Conservation (phyloP, 2,329 filamentous ascomycete species). For the Aureobasidium sp. region DNA sequence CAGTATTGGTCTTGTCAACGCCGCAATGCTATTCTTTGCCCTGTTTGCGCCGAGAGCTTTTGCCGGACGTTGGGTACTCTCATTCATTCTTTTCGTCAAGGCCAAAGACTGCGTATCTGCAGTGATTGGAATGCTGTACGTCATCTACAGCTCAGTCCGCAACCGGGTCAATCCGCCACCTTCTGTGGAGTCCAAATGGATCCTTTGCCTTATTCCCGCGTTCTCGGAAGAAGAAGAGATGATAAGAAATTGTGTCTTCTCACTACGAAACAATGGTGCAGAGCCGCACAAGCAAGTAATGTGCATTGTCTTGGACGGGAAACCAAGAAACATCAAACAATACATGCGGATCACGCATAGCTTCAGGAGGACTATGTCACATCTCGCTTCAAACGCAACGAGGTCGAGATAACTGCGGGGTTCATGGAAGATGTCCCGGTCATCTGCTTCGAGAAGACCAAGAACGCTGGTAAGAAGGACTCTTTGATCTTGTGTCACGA, state of each 20-base stretch:
- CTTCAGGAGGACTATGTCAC: constrained; percentile 28
- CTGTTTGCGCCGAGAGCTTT: neutral
- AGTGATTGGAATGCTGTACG: constrained; percentile 21
- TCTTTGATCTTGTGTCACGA: constrained; percentile 30
- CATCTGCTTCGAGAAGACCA: constrained; percentile 28
- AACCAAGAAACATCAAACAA: constrained; percentile 25
- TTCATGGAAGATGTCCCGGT: constrained; percentile 31
- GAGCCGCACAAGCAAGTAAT: constrained; percentile 30
- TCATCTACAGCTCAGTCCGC: constrained; percentile 22
- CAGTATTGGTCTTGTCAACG: constrained; percentile 8
- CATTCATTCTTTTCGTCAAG: constrained; percentile 30
- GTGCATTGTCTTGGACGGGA: constrained; percentile 29
- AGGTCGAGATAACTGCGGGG: constrained; percentile 27
- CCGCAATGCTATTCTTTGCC: constrained; percentile 16
- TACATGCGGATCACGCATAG: constrained; percentile 28
- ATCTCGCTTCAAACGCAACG: constrained; percentile 26
- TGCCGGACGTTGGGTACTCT: constrained; percentile 26
- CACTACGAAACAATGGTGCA: constrained; percentile 28
- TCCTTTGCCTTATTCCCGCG: constrained; percentile 30
- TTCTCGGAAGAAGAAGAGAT: constrained; percentile 30
- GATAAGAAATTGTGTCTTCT: constrained; percentile 29
- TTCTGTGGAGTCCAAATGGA: constrained; percentile 26
- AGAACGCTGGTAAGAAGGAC: constrained; percentile 30
- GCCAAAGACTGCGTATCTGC: constrained; percentile 29
- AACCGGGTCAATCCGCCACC: constrained; percentile 20